phyloP scores from a whole-genome alignment of 1,284 basidiomycete genomes.

The Boletus mariae region DNA sequence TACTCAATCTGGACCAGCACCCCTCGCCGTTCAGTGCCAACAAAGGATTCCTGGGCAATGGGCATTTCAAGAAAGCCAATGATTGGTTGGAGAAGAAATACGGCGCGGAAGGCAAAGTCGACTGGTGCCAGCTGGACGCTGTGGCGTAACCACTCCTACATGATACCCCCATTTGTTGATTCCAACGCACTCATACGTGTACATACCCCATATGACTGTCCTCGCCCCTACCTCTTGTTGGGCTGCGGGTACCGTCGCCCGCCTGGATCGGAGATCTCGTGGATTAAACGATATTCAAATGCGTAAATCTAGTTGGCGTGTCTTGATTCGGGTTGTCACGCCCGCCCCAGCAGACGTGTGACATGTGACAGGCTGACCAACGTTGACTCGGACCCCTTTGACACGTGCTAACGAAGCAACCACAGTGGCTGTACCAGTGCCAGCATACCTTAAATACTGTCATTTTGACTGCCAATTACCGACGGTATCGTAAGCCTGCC shows the following conservation, averaged over 20 bases:
- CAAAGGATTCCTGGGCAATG: conserved; percentile 87
- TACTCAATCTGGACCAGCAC: conserved; percentile 48
- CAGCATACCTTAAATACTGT: conserved; percentile 31
- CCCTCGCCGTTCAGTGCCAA: conserved; percentile 80
- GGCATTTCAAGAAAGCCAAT: conserved; percentile 86
- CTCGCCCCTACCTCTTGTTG: conserved; percentile 11
- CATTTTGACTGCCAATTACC: conserved; percentile 23
- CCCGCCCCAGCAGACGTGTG: conserved; percentile 9
- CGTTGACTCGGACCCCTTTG: conserved; percentile 17
- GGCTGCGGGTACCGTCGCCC: conserved; percentile 17
- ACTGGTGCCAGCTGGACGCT: conserved; percentile 63
- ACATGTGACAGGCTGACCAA: background rate
- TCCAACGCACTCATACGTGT: conserved; percentile 17
- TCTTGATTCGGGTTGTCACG: conserved; percentile 9
- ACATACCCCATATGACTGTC: conserved; percentile 16
- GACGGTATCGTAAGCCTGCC: conserved; percentile 27
- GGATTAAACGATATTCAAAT: conserved; percentile 29
- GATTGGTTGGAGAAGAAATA: conserved; percentile 78
- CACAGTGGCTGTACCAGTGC: conserved; percentile 29
- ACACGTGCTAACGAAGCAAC: conserved; percentile 15
- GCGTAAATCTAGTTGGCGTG: conserved; percentile 14
- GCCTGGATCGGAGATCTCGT: conserved; percentile 25
- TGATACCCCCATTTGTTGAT: conserved; percentile 29
- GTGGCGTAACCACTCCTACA: conserved; percentile 18
- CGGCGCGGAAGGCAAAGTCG: conserved; percentile 64